These are phyloP conservation scores for Chlorella sp. DNA, from an alignment of 139 green algal species.

Conservation along the genomic window DNA sequence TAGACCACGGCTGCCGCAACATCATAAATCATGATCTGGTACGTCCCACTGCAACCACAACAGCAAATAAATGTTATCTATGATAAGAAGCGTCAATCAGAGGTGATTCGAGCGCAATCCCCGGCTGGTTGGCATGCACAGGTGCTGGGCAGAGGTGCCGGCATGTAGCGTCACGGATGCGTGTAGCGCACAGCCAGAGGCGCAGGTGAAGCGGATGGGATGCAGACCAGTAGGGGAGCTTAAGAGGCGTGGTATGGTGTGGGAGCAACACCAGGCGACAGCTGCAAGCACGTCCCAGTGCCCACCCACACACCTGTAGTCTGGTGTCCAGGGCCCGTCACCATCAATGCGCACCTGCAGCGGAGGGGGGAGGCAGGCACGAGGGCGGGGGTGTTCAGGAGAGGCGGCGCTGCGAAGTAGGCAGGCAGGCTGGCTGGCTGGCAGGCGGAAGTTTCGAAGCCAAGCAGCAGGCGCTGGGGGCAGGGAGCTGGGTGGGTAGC, in stretches of 20 bases:
- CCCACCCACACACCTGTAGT: not conserved
- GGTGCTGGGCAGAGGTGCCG: too few relatives aligned
- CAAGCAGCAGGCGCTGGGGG: too few relatives aligned
- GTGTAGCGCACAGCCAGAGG: not conserved
- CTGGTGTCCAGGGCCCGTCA: not conserved
- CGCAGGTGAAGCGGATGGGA: not conserved
- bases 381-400: too few relatives aligned
- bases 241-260: not conserved
- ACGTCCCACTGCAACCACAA: conserved; percentile 14
- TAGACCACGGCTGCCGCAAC: not conserved
- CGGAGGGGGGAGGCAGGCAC: not conserved
- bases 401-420: too few relatives aligned
- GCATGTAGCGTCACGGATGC: too few relatives aligned
- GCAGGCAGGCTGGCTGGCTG: too few relatives aligned
- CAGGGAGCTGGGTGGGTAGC: too few relatives aligned
- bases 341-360: not conserved
- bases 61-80: not conserved
- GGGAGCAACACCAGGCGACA: not conserved
- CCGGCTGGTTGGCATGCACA: too few relatives aligned
- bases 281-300: not conserved
- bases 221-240: not conserved
- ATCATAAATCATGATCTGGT: not conserved
- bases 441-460: too few relatives aligned
- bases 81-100: too few relatives aligned
- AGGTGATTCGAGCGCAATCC: too few relatives aligned